These are phyloP conservation scores for Umbilicus rupestris DNA, from an alignment of 164 flowering plant genomes.

Conservation along the genomic window DNA sequence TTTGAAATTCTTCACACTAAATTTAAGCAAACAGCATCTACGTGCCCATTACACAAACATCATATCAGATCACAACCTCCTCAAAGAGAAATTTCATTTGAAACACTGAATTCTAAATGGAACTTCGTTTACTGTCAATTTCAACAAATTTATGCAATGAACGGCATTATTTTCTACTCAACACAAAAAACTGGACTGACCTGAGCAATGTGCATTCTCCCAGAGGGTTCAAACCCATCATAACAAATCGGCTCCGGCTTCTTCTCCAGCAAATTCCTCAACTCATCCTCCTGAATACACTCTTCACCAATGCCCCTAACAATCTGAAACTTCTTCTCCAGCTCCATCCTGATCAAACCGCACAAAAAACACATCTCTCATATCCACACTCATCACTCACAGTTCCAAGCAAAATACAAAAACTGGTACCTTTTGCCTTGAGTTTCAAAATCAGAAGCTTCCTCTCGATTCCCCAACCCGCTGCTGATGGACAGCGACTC, in stretches of 20 bases:
- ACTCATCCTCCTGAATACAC: slow-evolving; percentile 75
- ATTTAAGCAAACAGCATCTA: not conserved
- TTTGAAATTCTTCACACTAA: not conserved
- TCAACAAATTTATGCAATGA: not conserved
- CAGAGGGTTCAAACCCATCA: slow-evolving; percentile 90
- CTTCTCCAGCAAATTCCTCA: slow-evolving; percentile 44
- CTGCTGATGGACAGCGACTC: not conserved
- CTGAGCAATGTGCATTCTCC: slow-evolving; percentile 90
- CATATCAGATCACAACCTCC: too few species aligned
- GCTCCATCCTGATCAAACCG: slow-evolving; percentile 24
- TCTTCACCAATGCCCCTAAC: slow-evolving; percentile 79
- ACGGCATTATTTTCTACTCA: not conserved
- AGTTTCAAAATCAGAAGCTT: not conserved
- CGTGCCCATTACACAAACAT: not conserved
- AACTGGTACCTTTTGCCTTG: not conserved
- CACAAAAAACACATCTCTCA: not conserved
- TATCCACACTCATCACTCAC: not conserved
- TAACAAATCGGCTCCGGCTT: slow-evolving; percentile 64
- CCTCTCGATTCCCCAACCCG: not conserved
- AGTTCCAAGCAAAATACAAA: not conserved
- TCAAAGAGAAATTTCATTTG: not conserved
- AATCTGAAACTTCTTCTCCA: slow-evolving; percentile 42
- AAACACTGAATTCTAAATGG: too few species aligned
- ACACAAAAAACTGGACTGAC: slow-evolving; percentile 16
- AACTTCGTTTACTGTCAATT: not conserved